phyloP scores from a whole-genome alignment of 164 flowering plant genomes.

The Aristolochia fimbriata region DNA sequence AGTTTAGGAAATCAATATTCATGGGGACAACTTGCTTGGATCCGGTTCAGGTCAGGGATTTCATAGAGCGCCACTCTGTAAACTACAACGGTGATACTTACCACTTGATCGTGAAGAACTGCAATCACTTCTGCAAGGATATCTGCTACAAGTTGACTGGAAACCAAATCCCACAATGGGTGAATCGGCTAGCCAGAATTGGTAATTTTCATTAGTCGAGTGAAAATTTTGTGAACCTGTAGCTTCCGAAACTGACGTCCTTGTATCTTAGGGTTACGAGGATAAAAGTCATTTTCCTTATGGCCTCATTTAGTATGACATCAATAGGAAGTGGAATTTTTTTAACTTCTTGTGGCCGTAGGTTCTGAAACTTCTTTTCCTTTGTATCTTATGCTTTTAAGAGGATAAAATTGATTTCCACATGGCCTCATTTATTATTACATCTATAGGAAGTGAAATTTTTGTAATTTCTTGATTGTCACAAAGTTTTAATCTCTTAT shows the following conservation, averaged over 20 bases:
- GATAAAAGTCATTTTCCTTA: background rate
- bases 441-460: no score
- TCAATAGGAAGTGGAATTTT: background rate
- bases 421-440: no score
- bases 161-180: slow-evolving; percentile 83
- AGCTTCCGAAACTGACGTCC: background rate
- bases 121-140: slow-evolving; percentile 97
- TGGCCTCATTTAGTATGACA: background rate
- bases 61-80: slow-evolving; percentile 68
- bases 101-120: slow-evolving; percentile 86
- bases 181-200: slow-evolving; percentile 88
- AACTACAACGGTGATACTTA: slow-evolving; percentile 85
- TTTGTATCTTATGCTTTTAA: background rate
- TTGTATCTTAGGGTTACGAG: background rate
- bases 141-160: slow-evolving; percentile 81
- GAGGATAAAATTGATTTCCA: background rate
- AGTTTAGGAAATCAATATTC: slow-evolving; percentile 82
- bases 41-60: slow-evolving; percentile 68
- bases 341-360: background rate
- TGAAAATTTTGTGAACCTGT: background rate
- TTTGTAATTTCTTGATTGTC: no score
- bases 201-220: slow-evolving; percentile 29
- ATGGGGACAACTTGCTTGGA: slow-evolving; percentile 80
- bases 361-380: background rate
- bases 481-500: no score